Conservation (phyloP, 495 filamentous ascomycete genomes). For the Penicillium pulvis region DNA sequence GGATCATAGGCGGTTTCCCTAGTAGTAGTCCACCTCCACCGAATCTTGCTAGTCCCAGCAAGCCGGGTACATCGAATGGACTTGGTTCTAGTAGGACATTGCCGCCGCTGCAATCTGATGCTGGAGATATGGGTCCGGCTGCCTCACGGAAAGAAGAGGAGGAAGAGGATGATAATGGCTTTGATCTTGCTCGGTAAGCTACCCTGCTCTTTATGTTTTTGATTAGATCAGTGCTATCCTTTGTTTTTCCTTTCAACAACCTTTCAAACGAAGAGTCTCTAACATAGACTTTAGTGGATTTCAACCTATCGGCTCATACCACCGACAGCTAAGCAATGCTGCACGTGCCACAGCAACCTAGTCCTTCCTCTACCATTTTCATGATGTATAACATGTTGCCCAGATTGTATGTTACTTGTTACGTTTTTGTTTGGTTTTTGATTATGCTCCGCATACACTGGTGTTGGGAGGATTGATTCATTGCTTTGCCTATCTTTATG, state of each 20-base stretch:
- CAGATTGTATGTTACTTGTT: conserved; percentile 14
- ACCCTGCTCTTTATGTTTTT: not conserved
- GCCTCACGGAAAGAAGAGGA: conserved; percentile 28
- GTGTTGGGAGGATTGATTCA: conserved; percentile 23
- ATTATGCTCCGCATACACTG: conserved; percentile 27
- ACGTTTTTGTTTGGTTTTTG: conserved; percentile 7
- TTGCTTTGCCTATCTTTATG: not conserved
- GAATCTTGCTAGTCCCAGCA: conserved; percentile 50
- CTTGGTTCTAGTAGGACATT: conserved; percentile 38
- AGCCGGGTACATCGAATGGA: conserved; percentile 43
- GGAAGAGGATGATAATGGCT: conserved; percentile 57
- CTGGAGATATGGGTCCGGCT: conserved; percentile 17
- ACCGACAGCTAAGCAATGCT: conserved; percentile 53
- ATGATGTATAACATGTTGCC: conserved; percentile 29
- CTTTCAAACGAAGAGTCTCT: conserved; percentile 25
- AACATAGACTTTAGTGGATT: conserved; percentile 57
- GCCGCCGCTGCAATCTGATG: conserved; percentile 37
- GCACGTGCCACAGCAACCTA: conserved; percentile 38
- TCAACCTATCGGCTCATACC: conserved; percentile 69
- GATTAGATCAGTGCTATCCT: not conserved
- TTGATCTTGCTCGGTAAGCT: conserved; percentile 68
- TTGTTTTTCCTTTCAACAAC: not conserved
- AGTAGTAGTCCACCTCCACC: conserved; percentile 67
- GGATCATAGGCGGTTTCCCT: conserved; percentile 53
- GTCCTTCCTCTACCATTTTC: not conserved